phyloP scores from a whole-genome alignment of 495 filamentous ascomycete genomes.

The Neurospora sublineolata region DNA sequence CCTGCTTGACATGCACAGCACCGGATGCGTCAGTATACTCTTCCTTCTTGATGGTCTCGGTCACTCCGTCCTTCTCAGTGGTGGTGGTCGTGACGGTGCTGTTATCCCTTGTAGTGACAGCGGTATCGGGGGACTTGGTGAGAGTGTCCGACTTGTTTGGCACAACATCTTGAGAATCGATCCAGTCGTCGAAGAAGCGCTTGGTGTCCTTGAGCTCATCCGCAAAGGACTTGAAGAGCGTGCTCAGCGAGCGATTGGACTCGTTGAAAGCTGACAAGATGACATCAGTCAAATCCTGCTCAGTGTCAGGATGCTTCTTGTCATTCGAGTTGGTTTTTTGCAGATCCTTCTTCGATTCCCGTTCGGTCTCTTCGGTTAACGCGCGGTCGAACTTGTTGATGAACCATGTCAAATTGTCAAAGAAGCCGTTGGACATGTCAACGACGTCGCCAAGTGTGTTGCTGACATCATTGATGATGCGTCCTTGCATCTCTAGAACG shows the following conservation, averaged over 20 bases:
- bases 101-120: not conserved
- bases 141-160: not conserved
- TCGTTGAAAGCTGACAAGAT: conserved; percentile 10
- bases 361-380: not conserved
- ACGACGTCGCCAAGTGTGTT: not conserved
- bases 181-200: not conserved
- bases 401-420: not conserved
- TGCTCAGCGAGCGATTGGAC: conserved; percentile 12
- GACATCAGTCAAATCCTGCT: conserved; percentile 7
- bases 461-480: not conserved
- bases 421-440: not conserved
- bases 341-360: not conserved
- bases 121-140: not conserved
- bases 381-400: not conserved
- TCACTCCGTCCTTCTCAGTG: conserved; percentile 3
- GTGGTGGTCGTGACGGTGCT: not conserved
- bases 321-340: not conserved
- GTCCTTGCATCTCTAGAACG: not conserved
- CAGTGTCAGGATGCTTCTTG: conserved; percentile 3
- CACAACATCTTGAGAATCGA: not conserved
- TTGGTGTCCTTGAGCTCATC: not conserved
- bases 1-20: conserved; percentile 11
- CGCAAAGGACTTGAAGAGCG: conserved; percentile 7
- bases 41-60: conserved; percentile 6
- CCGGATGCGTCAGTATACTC: conserved; percentile 11